A percentile compares a stretch with the other conserved stretches of the same genome.
These are phyloP conservation scores for Xerocomus minutiporus DNA, from an alignment of 1,284 basidiomycete genomes.

Conservation along the genomic window DNA sequence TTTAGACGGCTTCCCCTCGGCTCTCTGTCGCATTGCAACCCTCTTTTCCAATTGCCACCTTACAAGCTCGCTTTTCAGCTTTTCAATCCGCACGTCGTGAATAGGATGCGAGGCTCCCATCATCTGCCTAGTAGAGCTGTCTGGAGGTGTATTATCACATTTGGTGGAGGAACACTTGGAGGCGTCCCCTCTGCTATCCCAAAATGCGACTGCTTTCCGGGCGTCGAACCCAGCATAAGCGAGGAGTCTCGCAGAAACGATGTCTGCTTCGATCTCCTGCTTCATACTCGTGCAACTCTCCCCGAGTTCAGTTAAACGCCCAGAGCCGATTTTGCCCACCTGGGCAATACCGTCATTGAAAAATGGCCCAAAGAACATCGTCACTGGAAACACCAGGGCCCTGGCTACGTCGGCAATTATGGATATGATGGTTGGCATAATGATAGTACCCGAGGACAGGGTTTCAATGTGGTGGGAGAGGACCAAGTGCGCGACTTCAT, in stretches of 20 bases:
- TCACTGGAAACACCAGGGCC: slow-evolving; percentile 78
- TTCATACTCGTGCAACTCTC: slow-evolving; percentile 67
- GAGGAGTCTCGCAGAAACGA: slow-evolving; percentile 83
- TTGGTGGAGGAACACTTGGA: slow-evolving; percentile 38
- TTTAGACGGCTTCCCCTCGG: slow-evolving; percentile 19
- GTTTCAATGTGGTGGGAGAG: slow-evolving; percentile 88
- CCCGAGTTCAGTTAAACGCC: slow-evolving; percentile 67
- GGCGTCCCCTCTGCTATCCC: slow-evolving; percentile 50
- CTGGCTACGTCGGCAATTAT: slow-evolving; percentile 72
- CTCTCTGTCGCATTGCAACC: slow-evolving; percentile 21
- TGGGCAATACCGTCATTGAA: slow-evolving; percentile 86
- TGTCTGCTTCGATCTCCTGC: slow-evolving; percentile 85
- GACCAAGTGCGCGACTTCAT: slow-evolving; percentile 84
- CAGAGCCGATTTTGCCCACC: slow-evolving; percentile 68
- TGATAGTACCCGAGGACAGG: slow-evolving; percentile 74
- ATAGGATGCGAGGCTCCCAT: slow-evolving; percentile 50
- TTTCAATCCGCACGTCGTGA: slow-evolving; percentile 46
- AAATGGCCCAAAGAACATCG: slow-evolving; percentile 86
- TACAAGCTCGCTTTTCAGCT: slow-evolving; percentile 48
- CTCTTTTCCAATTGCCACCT: slow-evolving; percentile 48
- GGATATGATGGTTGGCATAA: slow-evolving; percentile 76
- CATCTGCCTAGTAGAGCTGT: slow-evolving; percentile 21
- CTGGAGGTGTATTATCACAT: slow-evolving; percentile 4
- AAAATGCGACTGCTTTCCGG: slow-evolving; percentile 66
- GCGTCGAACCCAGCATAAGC: slow-evolving; percentile 86